Base-by-base conservation (phyloP, 2,329 filamentous ascomycete species). In the Pestalotiopsis sp. region DNA sequence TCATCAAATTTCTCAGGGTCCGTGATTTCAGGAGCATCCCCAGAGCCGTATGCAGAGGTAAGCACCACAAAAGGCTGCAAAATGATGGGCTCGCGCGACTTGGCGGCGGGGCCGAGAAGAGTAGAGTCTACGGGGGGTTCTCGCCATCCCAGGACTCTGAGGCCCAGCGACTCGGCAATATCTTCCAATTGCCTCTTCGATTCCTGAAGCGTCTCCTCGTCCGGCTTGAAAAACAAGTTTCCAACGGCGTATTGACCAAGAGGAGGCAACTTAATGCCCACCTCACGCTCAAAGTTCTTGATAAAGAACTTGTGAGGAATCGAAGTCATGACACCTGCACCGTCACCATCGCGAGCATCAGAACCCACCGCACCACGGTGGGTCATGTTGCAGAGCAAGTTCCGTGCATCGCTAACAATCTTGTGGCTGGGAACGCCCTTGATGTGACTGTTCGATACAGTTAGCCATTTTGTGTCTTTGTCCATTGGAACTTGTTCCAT, bases 321-420 rank as follows among this genome's bases (percentile, higher is more conserved):
- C 70, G 95, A 98, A 74, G 95, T 98, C 96, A 99, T 99, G 79
- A 98, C 95, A 89, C 96, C 96, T 77, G 96, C 96, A 81, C 96
- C 96, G 81, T 99, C 96, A 80, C 96, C 96, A 81, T 99, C 96
- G 86, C 96, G 92, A 78, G 94, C 94, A 86, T 99, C 96, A 70
- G 96, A 98, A 76, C 96, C 96, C 76, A 98, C 95, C 72, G 96
- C 96, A 87, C 96, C 96, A 81, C 96, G 92, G 87, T 99, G 96
- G 87, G 96, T 98, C 96, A 99, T 99, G 89, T 99, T 98, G 88
- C 96, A 99, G 72, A 99, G 91, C 71, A 99, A 87, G 83, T 95
- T 97, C 74, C 94, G 92, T 74, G 95, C 95, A 97, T 98, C 95
- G 84, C 93, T 97, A 72, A 98, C 92, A 78, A 98, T 98, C 81